Evolutionary conservation across 2,329 filamentous ascomycete genomes (phyloP).

Genomic region (Arthrobotrys entomopaga): DNA sequence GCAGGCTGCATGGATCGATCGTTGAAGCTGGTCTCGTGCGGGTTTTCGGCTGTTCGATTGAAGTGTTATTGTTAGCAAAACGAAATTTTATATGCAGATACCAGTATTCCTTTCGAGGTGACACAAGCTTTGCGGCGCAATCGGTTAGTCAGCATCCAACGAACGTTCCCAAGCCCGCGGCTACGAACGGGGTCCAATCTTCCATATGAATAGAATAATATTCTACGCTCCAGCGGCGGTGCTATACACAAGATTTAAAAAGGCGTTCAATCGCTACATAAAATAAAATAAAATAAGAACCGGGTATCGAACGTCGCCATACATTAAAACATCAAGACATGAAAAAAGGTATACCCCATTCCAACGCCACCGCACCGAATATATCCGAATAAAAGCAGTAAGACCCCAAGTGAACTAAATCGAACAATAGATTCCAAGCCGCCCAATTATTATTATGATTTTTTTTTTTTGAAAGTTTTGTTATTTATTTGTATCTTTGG

Average conservation of each 20-base stretch:
- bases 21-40: too few species aligned
- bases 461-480: background rate
- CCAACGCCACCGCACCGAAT: slow-evolving; percentile 24
- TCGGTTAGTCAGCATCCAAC: background rate
- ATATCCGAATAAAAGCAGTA: background rate
- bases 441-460: too few species aligned
- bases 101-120: too few species aligned
- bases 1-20: slow-evolving; percentile 35
- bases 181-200: too few species aligned
- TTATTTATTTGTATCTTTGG: background rate
- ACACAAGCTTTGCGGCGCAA: slow-evolving; percentile 2
- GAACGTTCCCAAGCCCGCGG: too few species aligned
- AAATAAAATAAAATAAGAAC: slow-evolving; percentile 6
- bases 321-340: slow-evolving; percentile 30
- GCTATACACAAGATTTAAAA: too few species aligned
- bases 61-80: background rate
- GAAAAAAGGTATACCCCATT: background rate
- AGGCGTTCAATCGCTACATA: too few species aligned
- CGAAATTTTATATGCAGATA: background rate
- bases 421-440: background rate
- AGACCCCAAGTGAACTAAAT: slow-evolving; percentile 1
- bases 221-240: too few species aligned
- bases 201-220: too few species aligned
- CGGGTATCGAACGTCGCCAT: slow-evolving; percentile 38
- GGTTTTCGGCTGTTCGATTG: too few species aligned